Base-by-base conservation (phyloP, 2,329 filamentous ascomycete species). In the Alternaria solani region DNA sequence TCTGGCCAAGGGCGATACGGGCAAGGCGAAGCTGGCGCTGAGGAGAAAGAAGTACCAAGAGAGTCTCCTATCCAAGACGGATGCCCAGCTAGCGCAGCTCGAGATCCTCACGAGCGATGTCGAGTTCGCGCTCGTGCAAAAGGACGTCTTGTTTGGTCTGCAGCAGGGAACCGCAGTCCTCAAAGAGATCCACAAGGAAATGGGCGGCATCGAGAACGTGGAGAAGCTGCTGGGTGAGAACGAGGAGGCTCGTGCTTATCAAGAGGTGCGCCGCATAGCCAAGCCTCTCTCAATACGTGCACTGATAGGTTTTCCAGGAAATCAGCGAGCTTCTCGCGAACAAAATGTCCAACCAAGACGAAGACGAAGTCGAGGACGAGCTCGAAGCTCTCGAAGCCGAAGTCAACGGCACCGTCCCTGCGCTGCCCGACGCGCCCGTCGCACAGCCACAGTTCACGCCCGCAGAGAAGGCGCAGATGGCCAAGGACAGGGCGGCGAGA, bases 11-110 rank as follows among this genome's bases (percentile, higher is more conserved):
- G 90, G 91, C 72, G 91, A 97, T 81, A 94, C 93, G 80, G 82
- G 86, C 68, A 89, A 89, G 64, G 95, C 95, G 1, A 86, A 97
- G 23, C 86, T 98, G 32, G 95, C 95, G 1, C 86, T 99, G 62
- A 90, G 95, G 58, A 88, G 94, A 69, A 97, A 97, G 82, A 99
- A 98, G 79, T 98, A 97, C 84, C 95, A 99, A 78, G 92, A 98
- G 78, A 90, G 91, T 26, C 85, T 98, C 23, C 86, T 98, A 12
- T 85, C 87, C 62, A 94, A 96, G 82, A 97, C 94, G 12, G 94
- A 99, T 80, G 88, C 88, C 57, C 94, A 98, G 81, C 87, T 99
- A n/a, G 93, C 92, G 67, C 93, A 97, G 80, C 84, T 99, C 20
- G 94, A 99, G 82, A 89, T 92, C 75, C 83, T 99, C 68, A 95